Base-by-base conservation (phyloP, 768 basidiomycete genomes). In the Lyophyllum semitale region DNA sequence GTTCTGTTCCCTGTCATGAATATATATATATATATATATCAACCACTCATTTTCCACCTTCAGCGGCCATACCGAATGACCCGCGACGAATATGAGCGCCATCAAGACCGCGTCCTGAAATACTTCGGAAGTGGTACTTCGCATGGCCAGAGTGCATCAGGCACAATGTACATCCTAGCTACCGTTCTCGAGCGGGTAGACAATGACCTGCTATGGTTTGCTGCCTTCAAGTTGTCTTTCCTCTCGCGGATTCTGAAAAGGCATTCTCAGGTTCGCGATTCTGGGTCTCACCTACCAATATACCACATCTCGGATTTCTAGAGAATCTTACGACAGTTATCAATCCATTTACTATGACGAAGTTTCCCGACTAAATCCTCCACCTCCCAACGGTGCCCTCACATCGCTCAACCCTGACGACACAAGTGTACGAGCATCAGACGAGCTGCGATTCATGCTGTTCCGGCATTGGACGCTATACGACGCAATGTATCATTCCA, bases 401-500 rank as follows among this genome's bases (percentile, higher is more conserved):
- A 77, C 79, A 50, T 81, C 85, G 0, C 73, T 85, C 23, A 83
- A 81, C 59, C 91, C 96, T 1, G 95, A 98, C 62, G 95, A 98
- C 67, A 75, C 79, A 54, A 84, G 87, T 27, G 85, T 99, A 59
- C 84, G 92, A 35, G 78, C 88, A 37, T 87, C 85, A 29, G 93
- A 95, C 48, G 97, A 99, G 70, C 76, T 98, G 51, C 82, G 97
- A 23, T 98, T 99, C 70, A 95, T 88, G 73, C 81, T 98, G 51
- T 95, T 95, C 68, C 82, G 96, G 53, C 97, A 98, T 73, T 99
- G 97, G 97, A 98, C 90, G 27, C 73, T 99, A 43, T 98, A 98
- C 67, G 97, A 99, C 66, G 87, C 95, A 11, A 98, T 99, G 97
- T 88, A 88, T 64, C 96, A 99, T 70, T 97, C 95, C 3, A 91